Base-by-base conservation (phyloP, 1,139 yeast genomes). In the Debaryomyces nepalensis region DNA sequence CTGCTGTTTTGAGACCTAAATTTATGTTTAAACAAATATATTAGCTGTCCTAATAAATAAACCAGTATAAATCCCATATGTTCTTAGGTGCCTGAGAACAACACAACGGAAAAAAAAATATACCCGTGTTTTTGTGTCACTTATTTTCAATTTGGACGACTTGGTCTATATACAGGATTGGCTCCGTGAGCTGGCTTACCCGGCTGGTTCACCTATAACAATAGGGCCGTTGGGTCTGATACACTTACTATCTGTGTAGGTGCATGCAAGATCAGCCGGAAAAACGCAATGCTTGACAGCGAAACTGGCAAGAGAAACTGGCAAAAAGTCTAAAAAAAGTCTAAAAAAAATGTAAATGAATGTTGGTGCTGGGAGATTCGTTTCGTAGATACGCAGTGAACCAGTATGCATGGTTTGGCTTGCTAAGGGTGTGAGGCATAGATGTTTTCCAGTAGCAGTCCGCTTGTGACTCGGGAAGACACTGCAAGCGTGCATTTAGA, bases 41-140 rank as follows among this genome's bases (percentile, higher is more conserved):
- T 44, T 26, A 58, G 46, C 55, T 73, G 77, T 46, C 68, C 66
- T 38, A 70, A 47, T 39, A 73, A 53, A 52, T 70, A 71, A 48
- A 68, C 53, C 67, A 70, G 70, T 44, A 73, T 52, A 47, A 73
- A 49, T 57, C 78, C 77, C 78, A 73, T 73, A 51, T 55, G 67
- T 40, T 39, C 11, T 12, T 12, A 12, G 18, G 24, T 37, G 30
- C 22, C 37, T 22, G 37, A 32, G 33, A 37, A 24, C 33, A 34
- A 33, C 39, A 30, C 40, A 26, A 16, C 35, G 36, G 24, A 34
- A 24, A 39, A 31, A 31, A 33, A 31, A 31, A 27, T n/a, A 24
- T 24, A 12, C 30, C 18, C 37, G 37, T 33, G 27, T 24, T 16
- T 26, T 33, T 33, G 37, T 33, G 37, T 24, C 30, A 23, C 37